phyloP scores from a whole-genome alignment of 345 rosid species.

The Toxicodendron radicans region DNA sequence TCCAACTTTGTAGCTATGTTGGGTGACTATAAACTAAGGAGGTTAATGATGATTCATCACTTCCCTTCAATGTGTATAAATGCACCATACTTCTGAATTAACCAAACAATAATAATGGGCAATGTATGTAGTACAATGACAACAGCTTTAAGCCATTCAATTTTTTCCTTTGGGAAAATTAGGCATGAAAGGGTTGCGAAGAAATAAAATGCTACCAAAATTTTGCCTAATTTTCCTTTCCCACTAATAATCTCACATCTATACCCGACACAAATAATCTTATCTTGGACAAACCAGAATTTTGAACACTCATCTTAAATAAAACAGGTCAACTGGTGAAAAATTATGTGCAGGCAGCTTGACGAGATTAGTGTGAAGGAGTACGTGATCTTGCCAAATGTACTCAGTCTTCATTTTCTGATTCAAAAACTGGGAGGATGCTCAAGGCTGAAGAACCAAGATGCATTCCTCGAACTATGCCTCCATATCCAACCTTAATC shows the following conservation, averaged over 20 bases:
- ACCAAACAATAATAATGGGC: neutral
- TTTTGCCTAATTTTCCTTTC: neutral
- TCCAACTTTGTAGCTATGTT: no score
- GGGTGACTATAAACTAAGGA: no score
- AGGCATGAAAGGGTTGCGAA: neutral
- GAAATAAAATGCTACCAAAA: neutral
- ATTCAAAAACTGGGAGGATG: slow-evolving; percentile 71
- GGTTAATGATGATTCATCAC: no score
- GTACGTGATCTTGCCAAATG: neutral
- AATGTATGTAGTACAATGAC: no score
- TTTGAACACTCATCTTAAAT: neutral
- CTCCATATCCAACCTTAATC: slow-evolving; percentile 75
- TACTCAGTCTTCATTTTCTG: slow-evolving; percentile 51
- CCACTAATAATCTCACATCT: no score
- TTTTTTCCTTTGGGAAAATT: neutral
- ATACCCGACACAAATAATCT: neutral
- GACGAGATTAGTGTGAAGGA: neutral
- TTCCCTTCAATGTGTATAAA: no score
- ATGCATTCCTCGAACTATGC: slow-evolving; percentile 83
- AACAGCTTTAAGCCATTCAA: neutral
- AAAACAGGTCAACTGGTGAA: neutral
- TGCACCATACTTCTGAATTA: no score
- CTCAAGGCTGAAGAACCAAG: slow-evolving; percentile 79
- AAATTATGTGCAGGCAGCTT: neutral
- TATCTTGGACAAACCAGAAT: neutral